Conservation (phyloP, 2,329 filamentous ascomycete species). For the Botrytis tulipae region DNA sequence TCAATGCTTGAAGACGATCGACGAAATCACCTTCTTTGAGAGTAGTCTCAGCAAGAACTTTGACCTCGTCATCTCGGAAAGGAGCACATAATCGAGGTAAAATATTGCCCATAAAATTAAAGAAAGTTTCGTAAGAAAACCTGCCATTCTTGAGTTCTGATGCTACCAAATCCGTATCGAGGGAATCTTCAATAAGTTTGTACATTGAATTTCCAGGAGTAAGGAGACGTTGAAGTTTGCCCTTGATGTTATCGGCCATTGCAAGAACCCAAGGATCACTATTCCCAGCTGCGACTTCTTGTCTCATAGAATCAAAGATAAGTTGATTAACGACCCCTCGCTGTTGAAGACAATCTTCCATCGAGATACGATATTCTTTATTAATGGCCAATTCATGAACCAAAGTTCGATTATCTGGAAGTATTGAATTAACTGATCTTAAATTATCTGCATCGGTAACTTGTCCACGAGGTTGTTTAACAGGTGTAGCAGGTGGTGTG, state of each 20-base stretch:
- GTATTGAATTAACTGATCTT: conserved; percentile 44
- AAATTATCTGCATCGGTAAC: conserved; percentile 35
- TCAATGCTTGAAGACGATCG: conserved; percentile 71
- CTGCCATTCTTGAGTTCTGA: conserved; percentile 67
- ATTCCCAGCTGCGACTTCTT: conserved; percentile 60
- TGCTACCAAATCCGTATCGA: conserved; percentile 70
- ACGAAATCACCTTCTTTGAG: conserved; percentile 63
- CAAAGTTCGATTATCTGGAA: conserved; percentile 72
- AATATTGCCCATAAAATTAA: conserved; percentile 70
- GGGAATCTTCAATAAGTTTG: conserved; percentile 69
- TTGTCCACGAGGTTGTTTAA: conserved; percentile 25
- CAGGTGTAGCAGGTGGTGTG: conserved; percentile 54
- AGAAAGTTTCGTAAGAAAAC: conserved; percentile 81
- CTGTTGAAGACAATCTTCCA: conserved; percentile 55
- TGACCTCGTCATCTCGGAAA: conserved; percentile 74
- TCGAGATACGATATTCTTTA: conserved; percentile 70
- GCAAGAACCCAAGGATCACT: conserved; percentile 67
- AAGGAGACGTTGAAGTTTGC: conserved; percentile 70
- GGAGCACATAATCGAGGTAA: conserved; percentile 79
- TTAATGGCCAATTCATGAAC: conserved; percentile 80
- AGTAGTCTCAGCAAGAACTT: conserved; percentile 62
- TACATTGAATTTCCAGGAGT: conserved; percentile 71
- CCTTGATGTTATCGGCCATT: conserved; percentile 68
- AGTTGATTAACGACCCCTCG: conserved; percentile 58
- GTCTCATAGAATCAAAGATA: conserved; percentile 58